phyloP scores from a whole-genome alignment of 805 yeast species.

The Saccharomyces mikatae region DNA sequence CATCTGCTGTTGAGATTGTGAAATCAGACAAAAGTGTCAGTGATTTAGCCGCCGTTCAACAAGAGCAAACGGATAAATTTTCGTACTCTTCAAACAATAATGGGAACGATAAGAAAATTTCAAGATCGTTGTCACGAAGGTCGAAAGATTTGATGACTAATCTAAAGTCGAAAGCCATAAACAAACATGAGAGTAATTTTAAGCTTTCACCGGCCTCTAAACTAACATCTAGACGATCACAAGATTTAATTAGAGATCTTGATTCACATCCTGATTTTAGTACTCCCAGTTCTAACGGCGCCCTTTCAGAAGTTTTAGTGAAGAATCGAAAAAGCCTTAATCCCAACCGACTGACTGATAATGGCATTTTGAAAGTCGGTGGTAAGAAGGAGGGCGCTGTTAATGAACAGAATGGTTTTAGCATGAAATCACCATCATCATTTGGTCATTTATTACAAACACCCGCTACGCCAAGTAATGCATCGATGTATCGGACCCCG shows the following conservation, averaged over 20 bases:
- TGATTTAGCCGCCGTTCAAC: not conserved
- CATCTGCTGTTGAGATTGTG: not conserved
- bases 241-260: not conserved
- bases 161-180: constrained; percentile 13
- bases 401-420: not conserved
- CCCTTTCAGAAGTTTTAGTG: not conserved
- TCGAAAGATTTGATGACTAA: constrained; percentile 23
- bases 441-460: not conserved
- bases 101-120: constrained; percentile 8
- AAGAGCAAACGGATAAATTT: not conserved
- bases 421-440: not conserved
- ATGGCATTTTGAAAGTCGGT: not conserved
- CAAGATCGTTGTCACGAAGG: constrained; percentile 30
- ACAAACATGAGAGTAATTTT: not conserved
- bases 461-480: constrained; percentile 6
- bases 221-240: not conserved
- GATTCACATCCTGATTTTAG: constrained; percentile 4
- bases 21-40: not conserved
- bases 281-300: not conserved
- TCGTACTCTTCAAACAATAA: not conserved
- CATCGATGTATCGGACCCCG: constrained; percentile 21
- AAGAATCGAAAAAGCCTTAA: not conserved
- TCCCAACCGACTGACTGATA: not conserved
- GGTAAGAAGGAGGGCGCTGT: not conserved
- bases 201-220: not conserved